These are phyloP conservation scores for Cystobasidium slooffiae DNA, from an alignment of 1,284 basidiomycete genomes.

Conservation along the genomic window DNA sequence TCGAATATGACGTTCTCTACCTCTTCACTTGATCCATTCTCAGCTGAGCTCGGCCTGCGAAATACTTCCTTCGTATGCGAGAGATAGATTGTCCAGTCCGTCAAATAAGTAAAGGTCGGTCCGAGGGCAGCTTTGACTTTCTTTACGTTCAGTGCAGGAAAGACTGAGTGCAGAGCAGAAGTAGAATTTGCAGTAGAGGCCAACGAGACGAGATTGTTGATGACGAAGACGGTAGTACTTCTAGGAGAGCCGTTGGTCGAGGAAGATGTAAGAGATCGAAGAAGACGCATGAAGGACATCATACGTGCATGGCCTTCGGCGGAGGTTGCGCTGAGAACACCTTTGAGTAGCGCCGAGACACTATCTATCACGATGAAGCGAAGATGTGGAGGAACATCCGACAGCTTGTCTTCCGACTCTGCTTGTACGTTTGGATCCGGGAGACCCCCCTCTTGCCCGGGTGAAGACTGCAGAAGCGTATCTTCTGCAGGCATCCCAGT, in stretches of 20 bases:
- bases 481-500: constrained; percentile 5
- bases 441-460: background rate
- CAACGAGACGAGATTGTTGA: constrained; percentile 13
- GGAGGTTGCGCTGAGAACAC: constrained; percentile 17
- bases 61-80: constrained; percentile 12
- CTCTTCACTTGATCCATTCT: background rate
- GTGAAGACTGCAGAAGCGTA: constrained; percentile 5
- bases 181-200: constrained; percentile 20
- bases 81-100: constrained; percentile 30
- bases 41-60: background rate
- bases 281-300: constrained; percentile 39
- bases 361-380: constrained; percentile 40
- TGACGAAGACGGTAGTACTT: constrained; percentile 8
- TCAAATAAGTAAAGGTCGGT: constrained; percentile 35
- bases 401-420: background rate
- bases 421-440: background rate
- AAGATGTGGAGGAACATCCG: constrained; percentile 1
- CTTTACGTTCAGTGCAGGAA: constrained; percentile 26
- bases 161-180: constrained; percentile 31
- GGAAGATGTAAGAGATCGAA: constrained; percentile 20
- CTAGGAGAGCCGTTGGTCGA: background rate
- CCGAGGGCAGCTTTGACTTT: constrained; percentile 28
- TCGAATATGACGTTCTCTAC: background rate
- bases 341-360: constrained; percentile 15
- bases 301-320: constrained; percentile 40